Evolutionary conservation across 2,329 filamentous ascomycete species (phyloP).

Genomic region (Akanthomyces uredinophilus): DNA sequence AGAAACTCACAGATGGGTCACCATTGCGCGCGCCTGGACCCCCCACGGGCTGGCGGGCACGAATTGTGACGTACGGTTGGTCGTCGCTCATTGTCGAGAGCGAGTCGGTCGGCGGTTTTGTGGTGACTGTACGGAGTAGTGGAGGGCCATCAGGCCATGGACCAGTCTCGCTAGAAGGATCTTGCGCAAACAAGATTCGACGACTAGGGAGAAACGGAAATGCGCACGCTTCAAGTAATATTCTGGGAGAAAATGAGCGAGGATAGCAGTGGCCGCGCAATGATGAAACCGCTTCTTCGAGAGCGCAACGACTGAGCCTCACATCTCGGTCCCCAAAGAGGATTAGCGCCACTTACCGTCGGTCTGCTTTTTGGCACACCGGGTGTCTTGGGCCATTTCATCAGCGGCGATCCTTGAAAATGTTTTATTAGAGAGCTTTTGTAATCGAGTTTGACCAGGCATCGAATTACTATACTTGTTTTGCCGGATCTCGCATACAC

Average conservation of each 20-base stretch:
- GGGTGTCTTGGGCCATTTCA: constrained; percentile 9
- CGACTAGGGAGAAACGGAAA: neutral
- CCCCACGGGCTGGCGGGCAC: constrained; percentile 43
- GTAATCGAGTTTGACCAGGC: neutral
- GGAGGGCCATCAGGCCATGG: constrained; percentile 6
- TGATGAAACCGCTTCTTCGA: neutral
- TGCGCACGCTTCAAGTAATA: neutral
- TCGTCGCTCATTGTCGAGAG: constrained; percentile 34
- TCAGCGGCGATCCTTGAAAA: neutral
- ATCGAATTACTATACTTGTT: neutral
- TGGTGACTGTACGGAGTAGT: neutral
- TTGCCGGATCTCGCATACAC: neutral
- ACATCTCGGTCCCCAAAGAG: constrained; percentile 30
- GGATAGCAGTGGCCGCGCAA: neutral
- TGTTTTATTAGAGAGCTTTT: neutral
- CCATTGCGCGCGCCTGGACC: constrained; percentile 42
- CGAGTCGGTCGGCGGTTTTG: neutral
- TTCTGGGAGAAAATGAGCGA: neutral
- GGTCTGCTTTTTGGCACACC: constrained; percentile 16
- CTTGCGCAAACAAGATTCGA: neutral
- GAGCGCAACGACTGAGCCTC: constrained; percentile 4
- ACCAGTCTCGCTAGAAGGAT: neutral
- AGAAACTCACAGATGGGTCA: constrained; percentile 43
- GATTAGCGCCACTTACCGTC: constrained; percentile 24
- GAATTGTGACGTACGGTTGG: constrained; percentile 49